Base-by-base conservation (phyloP, 257 asterid species). In the Fraxinus quadrangulata region DNA sequence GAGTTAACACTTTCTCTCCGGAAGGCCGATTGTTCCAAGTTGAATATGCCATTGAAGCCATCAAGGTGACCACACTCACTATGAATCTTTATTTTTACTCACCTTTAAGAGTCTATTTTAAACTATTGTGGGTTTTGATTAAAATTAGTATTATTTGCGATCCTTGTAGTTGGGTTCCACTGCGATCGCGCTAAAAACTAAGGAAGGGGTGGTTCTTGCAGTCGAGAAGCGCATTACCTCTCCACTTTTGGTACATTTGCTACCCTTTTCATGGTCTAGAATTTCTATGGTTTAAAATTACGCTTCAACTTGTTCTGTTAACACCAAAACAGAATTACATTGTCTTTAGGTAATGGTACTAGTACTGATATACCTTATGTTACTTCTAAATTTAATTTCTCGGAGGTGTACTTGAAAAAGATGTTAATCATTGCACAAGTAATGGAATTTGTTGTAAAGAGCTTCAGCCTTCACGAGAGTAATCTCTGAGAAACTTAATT, bases 21-120 rank as follows among this genome's bases (percentile, higher is more conserved):
- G 98, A 94, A 88, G 98, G 98, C 70, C 91, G 97, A 69, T 84
- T 94, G 86, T 94, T 94, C 85, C 98, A 92, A 85, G 98, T 94
- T 56, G 98, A 92, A 75, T 94, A 94, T 78, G 98, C 98, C 40
- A 94, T 94, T 84, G 97, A 94, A 76, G 97, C 98, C 16, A 94
- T 94, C 73, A 94, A 94, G 96, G 97, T 93, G 75, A 3, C 21
- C 40, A 1, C 1, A 9, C 34, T 0, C 1, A 23, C 34, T 0
- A 63, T 63, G 26, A 23, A 23, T 63, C 69, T 63, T 24, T 63
- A 24, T 4, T 24, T 10, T 23, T 23, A 26, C 69, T 63, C 69
- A 3, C 21, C 69, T 63, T 26, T 24, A 26, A 12, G 19, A 11
- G 24, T 4, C 34, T 63, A 56, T 0, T n/a, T 3, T 59, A 6